Evolutionary conservation across 768 basidiomycete genomes (phyloP).

Genomic region (Suillus tomentosus): DNA sequence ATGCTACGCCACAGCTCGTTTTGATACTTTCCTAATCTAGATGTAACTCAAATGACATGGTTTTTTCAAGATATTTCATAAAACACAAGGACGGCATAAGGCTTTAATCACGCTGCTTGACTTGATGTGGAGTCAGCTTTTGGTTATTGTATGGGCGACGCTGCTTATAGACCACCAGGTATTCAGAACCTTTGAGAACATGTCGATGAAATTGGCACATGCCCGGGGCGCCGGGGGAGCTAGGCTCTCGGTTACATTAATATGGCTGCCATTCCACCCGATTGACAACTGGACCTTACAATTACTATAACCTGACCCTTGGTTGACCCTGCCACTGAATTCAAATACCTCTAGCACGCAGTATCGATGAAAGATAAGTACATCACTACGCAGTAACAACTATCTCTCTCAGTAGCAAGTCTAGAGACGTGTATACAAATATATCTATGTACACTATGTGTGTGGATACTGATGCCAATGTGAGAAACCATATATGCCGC

Average conservation of each 20-base stretch:
- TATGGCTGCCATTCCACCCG: not conserved
- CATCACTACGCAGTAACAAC: not conserved
- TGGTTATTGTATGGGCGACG: not conserved
- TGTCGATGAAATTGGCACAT: not conserved
- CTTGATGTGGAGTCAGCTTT: not conserved
- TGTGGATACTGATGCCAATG: conserved; percentile 7
- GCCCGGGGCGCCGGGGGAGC: not conserved
- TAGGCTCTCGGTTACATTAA: not conserved
- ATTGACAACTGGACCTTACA: not conserved
- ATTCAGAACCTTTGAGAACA: not conserved
- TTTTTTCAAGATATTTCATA: not conserved
- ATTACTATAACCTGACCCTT: not conserved
- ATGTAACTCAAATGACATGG: not conserved
- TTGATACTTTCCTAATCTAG: not conserved
- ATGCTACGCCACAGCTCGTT: not conserved
- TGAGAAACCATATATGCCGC: conserved; percentile 2
- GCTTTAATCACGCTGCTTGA: not conserved
- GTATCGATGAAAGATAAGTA: not conserved
- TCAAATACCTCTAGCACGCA: not conserved
- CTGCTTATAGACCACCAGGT: not conserved
- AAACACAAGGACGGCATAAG: not conserved
- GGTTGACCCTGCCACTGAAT: not conserved
- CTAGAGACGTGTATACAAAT: conserved; percentile 8
- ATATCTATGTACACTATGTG: conserved; percentile 12
- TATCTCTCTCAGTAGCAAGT: not conserved